Evolutionary conservation across 2,329 filamentous ascomycete genomes (phyloP), one percentile per base, ranked within the genome.

Genomic region (Pseudogymnoascus sp.): DNA sequence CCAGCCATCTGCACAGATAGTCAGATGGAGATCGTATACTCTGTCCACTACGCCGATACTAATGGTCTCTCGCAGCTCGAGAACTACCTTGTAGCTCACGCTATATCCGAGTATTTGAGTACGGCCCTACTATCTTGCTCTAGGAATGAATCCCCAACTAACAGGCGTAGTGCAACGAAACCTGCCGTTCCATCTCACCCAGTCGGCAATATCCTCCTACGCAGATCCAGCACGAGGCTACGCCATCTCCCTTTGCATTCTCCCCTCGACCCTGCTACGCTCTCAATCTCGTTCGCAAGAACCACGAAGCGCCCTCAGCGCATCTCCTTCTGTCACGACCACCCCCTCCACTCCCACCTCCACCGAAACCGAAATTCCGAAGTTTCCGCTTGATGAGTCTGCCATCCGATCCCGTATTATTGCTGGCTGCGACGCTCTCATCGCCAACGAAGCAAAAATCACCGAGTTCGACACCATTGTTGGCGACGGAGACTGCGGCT

Each of bases 361-460:
- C 21, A 62, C 61, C 26, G 61, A 63, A 28, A 60, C 66, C 39
- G 64, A 65, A 28, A 63, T 38, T 45, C 61, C 12, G 63, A 65
- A 18, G 7, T 59, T 45, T 8, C 39, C 6, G 57, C 57, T 23
- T 12, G 67, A 65, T 41, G 62, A 65, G n/a, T 60, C 55, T 9
- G 60, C 65, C 12, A 68, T 68, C 58, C 61, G 62, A 52, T 5
- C 10, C 33, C 10, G 33, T 18, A 58, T 38, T 21, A 6, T 26
- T 3, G 13, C 34, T 9, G 34, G 28, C 26, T 59, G 59, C 28
- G 15, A 78, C 5, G 70, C 71, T 57, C 64, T 82, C n/a, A 77
- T 80, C 61, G 70, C 67, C 9, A 76, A 76, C 5, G 80, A 82
- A 64, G 77, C 79, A 7, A 74, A 77, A 21, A 74, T 82, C 62